Evolutionary conservation across 2,329 filamentous ascomycete genomes (phyloP), one percentile per base, ranked within the genome.

Genomic region (Talaromyces islandicus): DNA sequence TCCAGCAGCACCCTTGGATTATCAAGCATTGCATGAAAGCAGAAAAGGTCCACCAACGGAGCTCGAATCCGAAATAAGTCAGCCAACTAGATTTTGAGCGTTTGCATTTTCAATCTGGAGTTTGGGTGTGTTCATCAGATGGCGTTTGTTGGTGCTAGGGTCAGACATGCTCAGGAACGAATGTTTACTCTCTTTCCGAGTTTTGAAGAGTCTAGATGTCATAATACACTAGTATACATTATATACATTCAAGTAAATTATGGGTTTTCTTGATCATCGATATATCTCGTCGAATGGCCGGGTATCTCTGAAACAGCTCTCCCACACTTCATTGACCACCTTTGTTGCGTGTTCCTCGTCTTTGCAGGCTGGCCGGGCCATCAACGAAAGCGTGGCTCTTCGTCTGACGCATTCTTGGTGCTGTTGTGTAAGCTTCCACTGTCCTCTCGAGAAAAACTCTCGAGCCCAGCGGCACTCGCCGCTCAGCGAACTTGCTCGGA

Each of bases 231-330:
- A 52, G 48, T 52, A 52, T 52, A 52, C 48, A 52, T 46, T 46
- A 46, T 46, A 46, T 46, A 46, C 43, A 46, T 46, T 46, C 21
- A 19, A 46, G 19, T n/a, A n/a, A 52, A 14, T 30, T 55, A 21
- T 57, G n/a, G n/a, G n/a, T n/a, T n/a, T 41, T 54, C 32, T 57
- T 41, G 46, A 50, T 77, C 68, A 81, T 70, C 91, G 87, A 75
- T 96, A 99, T 57, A 99, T 92, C 73, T 97, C 93, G 74, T 97
- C 92, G 76, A 99, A 99, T 2, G 94, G 94, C 70, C 94, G 82
- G 4, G 93, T 97, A 76, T 99, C 94, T 56, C 85, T 80, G 73
- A 96, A 99, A 75, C 94, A 99, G 68, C 92, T 97, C 67, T 96
- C 92, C 91, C 93, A 99, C n/a, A 99, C 94, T 75, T 96, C 88